Percentiles rank a stretch among this genome's conserved stretches.
phyloP scores from a whole-genome alignment of 2,329 filamentous ascomycete genomes.

The Nigrospora sphaerica region DNA sequence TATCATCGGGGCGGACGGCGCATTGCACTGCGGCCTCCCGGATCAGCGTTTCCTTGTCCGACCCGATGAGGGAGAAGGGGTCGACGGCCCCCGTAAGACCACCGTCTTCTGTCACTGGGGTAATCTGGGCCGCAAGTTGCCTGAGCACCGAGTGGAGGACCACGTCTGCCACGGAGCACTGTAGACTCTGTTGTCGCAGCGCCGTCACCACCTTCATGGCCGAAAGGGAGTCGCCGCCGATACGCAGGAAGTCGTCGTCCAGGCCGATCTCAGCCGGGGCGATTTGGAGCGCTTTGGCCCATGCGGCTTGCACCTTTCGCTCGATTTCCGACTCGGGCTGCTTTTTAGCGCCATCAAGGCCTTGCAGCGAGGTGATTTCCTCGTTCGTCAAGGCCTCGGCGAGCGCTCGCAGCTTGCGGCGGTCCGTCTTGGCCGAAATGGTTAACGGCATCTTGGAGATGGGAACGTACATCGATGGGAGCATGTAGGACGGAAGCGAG shows the following conservation, averaged over 20 bases:
- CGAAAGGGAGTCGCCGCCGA: not conserved
- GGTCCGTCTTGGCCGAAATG: not conserved
- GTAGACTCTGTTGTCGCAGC: not conserved
- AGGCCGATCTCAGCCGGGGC: slow-evolving; percentile 6
- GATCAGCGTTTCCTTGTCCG: no score
- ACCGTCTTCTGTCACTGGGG: not conserved
- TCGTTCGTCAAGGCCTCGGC: not conserved
- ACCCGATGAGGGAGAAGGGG: no score
- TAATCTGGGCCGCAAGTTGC: not conserved
- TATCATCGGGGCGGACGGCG: not conserved
- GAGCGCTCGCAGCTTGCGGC: not conserved
- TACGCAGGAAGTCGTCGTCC: not conserved
- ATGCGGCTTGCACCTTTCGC: slow-evolving; percentile 8
- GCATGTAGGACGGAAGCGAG: slow-evolving; percentile 4
- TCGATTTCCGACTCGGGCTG: not conserved
- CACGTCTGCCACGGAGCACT: not conserved
- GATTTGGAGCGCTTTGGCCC: slow-evolving; percentile 21
- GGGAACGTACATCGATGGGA: slow-evolving; percentile 4
- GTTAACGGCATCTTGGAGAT: not conserved
- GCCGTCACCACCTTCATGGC: not conserved
- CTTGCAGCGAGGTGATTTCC: not conserved
- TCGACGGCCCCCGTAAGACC: no score
- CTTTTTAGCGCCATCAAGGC: not conserved
- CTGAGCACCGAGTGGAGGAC: not conserved
- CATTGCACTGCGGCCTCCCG: no score